Evolutionary conservation across 768 basidiomycete genomes (phyloP), one percentile per base, ranked within the genome.

Genomic region (Neoboletus magnificus): DNA sequence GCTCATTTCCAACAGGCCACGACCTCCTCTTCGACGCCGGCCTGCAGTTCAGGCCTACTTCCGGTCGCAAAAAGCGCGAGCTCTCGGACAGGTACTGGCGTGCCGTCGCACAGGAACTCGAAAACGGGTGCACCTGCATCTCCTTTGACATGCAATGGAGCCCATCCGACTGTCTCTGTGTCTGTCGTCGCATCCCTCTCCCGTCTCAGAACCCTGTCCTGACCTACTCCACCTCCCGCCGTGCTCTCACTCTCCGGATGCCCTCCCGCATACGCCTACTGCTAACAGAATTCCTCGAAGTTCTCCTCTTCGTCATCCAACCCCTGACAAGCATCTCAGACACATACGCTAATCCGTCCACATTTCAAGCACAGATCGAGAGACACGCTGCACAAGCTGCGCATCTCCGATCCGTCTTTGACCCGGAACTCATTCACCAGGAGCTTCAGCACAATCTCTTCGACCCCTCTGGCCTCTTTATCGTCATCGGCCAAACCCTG

Each of bases 11-110:
- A 55, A 52, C 64, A 92, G 90, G 90, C 33, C 93, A 96, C 63
- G 93, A 95, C 72, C 79, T 95, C 57, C 82, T 95, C 61, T 94
- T 95, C 61, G 93, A 96, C 59, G 80, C 89, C 18, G 85, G 86
- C 16, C 75, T 93, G 15, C 90, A 92, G 69, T 92, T 92, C 71
- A 82, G 88, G 41, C 89, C 89, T 12, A 85, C 86, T 1, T 79
- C 81, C n/a, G 83, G 83, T 59, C 82, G 86, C 39, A 82, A 86
- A 54, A 93, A 93, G 69, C 69, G 82, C 47, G 83, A 86, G 47
- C 76, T 83, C 36, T 79, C 85, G 0, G 91, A 93, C 60, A 83
- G 81, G 56, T 98, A 96, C 67, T 98, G 94, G 94, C 75, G 76
- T 40, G 87, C 93, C 41, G 77, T 98, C 50, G 75, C 81, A 33